Conservation (phyloP, 495 filamentous ascomycete species). For the Hypoxylon subgilvum region DNA sequence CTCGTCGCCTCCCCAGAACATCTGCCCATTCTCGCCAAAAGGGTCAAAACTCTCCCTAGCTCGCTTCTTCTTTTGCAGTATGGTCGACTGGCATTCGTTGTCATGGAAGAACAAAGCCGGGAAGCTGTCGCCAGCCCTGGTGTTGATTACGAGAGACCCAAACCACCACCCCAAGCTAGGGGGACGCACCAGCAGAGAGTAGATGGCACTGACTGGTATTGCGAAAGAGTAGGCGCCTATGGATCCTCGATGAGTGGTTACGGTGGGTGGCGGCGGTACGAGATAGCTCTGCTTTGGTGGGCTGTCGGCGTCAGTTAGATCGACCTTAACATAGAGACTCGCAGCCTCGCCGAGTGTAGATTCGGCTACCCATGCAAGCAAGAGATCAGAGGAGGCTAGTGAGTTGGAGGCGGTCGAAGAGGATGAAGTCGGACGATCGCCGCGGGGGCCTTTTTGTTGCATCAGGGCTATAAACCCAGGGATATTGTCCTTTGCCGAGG, state of each 20-base stretch:
- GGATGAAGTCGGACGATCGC: slow-evolving; percentile 56
- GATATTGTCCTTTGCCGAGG: slow-evolving; percentile 94
- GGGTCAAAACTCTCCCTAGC: slow-evolving; percentile 87
- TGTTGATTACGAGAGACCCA: slow-evolving; percentile 91
- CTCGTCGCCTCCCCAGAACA: slow-evolving; percentile 98
- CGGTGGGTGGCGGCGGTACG: slow-evolving; percentile 86
- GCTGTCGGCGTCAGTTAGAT: slow-evolving; percentile 78
- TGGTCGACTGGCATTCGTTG: slow-evolving; percentile 92
- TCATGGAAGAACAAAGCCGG: slow-evolving; percentile 98
- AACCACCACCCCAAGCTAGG: slow-evolving; percentile 98
- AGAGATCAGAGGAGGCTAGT: slow-evolving; percentile 66
- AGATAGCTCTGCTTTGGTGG: slow-evolving; percentile 87
- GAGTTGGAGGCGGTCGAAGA: slow-evolving; percentile 52
- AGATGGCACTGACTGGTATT: slow-evolving; percentile 86
- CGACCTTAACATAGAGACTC: slow-evolving; percentile 91
- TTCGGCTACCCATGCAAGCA: slow-evolving; percentile 94
- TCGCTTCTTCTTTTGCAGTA: slow-evolving; percentile 86
- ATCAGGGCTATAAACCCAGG: slow-evolving; percentile 93
- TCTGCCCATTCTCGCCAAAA: slow-evolving; percentile 78
- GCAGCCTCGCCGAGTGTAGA: slow-evolving; percentile 84
- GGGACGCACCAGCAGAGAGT: slow-evolving; percentile 85
- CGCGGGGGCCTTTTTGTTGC: slow-evolving; percentile 75
- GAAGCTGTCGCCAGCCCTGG: slow-evolving; percentile 85
- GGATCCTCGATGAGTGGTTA: slow-evolving; percentile 70
- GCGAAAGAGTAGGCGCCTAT: slow-evolving; percentile 91